phyloP scores from a whole-genome alignment of 2,329 filamentous ascomycete species.

The Pseudogymnoascus sp. region DNA sequence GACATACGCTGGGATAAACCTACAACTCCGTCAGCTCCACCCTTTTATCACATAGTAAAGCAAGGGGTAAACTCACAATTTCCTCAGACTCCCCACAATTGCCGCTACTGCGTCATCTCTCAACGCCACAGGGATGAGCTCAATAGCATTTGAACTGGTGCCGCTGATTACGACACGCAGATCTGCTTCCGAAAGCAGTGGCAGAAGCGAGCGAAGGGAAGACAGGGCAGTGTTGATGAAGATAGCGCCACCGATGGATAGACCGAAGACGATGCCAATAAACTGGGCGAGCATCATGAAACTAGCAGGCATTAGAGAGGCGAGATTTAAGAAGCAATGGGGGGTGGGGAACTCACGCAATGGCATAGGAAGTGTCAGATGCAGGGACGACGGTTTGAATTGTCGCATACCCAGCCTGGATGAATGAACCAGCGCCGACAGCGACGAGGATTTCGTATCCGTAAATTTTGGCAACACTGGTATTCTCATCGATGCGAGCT shows the following conservation, averaged over 20 bases:
- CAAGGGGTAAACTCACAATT: neutral
- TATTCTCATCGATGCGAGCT: slow-evolving; percentile 30
- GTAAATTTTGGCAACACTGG: slow-evolving; percentile 25
- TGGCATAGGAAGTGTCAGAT: slow-evolving; percentile 13
- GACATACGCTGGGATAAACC: slow-evolving; percentile 7
- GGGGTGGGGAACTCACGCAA: neutral
- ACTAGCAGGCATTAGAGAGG: neutral
- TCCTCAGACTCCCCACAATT: neutral
- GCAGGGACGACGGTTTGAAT: slow-evolving; percentile 27
- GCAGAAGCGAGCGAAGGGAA: neutral
- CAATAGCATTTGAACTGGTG: neutral
- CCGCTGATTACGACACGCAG: neutral
- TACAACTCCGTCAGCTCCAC: neutral
- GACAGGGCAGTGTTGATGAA: slow-evolving; percentile 2
- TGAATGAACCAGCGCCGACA: slow-evolving; percentile 32
- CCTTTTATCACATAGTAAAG: neutral
- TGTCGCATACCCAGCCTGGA: slow-evolving; percentile 31
- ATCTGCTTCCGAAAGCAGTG: neutral
- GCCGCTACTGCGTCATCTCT: neutral
- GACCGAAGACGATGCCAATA: neutral
- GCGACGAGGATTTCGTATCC: slow-evolving; percentile 35
- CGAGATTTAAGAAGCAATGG: neutral
- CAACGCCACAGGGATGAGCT: neutral
- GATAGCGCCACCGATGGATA: slow-evolving; percentile 8
- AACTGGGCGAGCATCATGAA: slow-evolving; percentile 12